phyloP scores from a whole-genome alignment of 2,329 filamentous ascomycete species.

The Exserohilum rostratum region DNA sequence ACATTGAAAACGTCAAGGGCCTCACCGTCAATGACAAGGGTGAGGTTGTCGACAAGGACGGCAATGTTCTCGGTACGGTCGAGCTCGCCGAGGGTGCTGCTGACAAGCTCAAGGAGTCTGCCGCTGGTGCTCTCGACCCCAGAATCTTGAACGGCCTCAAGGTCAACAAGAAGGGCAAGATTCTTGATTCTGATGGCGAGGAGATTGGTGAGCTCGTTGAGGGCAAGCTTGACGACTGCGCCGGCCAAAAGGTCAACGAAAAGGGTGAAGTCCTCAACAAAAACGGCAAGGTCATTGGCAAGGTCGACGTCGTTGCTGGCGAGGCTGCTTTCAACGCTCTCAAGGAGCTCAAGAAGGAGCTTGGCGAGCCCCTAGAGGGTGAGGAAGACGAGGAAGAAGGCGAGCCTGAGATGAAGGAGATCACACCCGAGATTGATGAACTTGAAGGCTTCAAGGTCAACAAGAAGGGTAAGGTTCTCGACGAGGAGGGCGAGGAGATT shows the following conservation, averaged over 20 bases:
- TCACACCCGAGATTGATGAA: conserved; percentile 54
- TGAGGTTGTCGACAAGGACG: conserved; percentile 57
- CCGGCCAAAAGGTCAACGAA: conserved; percentile 58
- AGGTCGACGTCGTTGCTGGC: conserved; percentile 56
- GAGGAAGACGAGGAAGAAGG: conserved; percentile 9
- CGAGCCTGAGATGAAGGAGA: conserved; percentile 51
- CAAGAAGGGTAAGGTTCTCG: conserved; percentile 62
- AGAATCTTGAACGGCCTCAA: conserved; percentile 60
- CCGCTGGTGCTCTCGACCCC: conserved; percentile 51
- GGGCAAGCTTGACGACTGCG: conserved; percentile 52
- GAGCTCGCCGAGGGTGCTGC: conserved; percentile 58
- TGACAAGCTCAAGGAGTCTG: conserved; percentile 54
- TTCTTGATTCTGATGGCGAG: conserved; percentile 58
- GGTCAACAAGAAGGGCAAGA: conserved; percentile 64
- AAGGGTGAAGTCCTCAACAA: conserved; percentile 59
- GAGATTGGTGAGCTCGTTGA: conserved; percentile 58
- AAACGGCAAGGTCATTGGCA: conserved; percentile 57
- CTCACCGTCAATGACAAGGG: conserved; percentile 59
- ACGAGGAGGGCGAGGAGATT: conserved; percentile 60
- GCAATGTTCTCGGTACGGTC: conserved; percentile 58
- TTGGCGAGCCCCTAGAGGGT: conserved; percentile 49
- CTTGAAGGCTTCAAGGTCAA: conserved; percentile 63
- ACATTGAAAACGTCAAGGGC: conserved; percentile 54
- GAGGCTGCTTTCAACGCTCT: conserved; percentile 59
- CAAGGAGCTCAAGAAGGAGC: conserved; percentile 52